phyloP scores from a whole-genome alignment of 148 eudicot species.

The Mesembryanthemum crystallinum region DNA sequence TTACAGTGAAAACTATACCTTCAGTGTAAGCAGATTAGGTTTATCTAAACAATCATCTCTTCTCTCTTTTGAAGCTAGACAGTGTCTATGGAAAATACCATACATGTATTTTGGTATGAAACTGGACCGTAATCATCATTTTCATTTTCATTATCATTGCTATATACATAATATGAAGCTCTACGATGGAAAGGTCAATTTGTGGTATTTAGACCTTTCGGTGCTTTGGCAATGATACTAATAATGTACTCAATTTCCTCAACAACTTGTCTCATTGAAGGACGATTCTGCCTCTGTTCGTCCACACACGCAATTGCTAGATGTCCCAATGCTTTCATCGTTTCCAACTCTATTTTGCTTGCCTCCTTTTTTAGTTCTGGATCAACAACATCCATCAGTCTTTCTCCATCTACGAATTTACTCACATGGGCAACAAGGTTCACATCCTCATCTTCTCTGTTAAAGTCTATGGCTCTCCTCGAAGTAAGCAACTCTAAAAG shows the following conservation, averaged over 20 bases:
- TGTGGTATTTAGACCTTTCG: background rate
- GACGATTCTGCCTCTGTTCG: background rate
- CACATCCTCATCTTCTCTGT: conserved; percentile 7
- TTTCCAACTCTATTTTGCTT: background rate
- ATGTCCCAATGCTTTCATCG: background rate
- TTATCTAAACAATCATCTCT: no score
- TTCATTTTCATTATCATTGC: background rate
- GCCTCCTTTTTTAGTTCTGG: background rate
- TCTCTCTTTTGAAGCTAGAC: no score
- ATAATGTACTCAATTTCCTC: background rate
- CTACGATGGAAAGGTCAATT: background rate
- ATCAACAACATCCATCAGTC: background rate
- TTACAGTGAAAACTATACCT: no score
- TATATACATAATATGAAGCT: background rate
- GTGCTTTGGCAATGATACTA: background rate
- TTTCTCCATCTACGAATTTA: background rate
- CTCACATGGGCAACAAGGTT: conserved; percentile 3
- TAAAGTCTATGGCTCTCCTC: background rate
- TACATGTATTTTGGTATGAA: no score
- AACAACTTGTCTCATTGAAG: background rate
- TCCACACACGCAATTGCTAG: conserved; percentile 3
- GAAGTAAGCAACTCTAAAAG: background rate
- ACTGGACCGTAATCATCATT: background rate
- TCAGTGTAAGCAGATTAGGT: no score
- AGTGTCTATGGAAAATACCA: no score